Evolutionary conservation across 164 flowering plant species (phyloP).

Genomic region (Nymphaea thermarum): DNA sequence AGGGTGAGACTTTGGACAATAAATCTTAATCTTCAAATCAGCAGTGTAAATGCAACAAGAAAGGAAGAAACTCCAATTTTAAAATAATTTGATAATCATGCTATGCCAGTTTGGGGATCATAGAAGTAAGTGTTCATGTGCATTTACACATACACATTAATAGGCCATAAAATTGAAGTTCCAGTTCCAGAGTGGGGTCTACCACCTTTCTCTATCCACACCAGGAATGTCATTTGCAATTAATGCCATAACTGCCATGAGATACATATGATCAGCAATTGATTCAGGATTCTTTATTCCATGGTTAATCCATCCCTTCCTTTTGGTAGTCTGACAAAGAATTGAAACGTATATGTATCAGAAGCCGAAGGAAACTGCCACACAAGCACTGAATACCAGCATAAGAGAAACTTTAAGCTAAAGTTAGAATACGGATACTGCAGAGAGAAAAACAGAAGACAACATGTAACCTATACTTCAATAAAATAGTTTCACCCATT

Average conservation of each 20-base stretch:
- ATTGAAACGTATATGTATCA: background rate
- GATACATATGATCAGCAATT: slow-evolving; percentile 97
- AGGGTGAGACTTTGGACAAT: too few relatives aligned
- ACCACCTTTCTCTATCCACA: slow-evolving; percentile 78
- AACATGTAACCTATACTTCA: background rate
- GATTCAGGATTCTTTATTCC: slow-evolving; percentile 92
- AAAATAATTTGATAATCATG: background rate
- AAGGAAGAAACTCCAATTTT: background rate
- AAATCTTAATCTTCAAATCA: too few relatives aligned
- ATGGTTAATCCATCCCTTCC: slow-evolving; percentile 95
- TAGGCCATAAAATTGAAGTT: too few relatives aligned
- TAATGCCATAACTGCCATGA: slow-evolving; percentile 90
- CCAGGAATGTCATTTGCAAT: slow-evolving; percentile 76
- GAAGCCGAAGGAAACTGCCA: background rate
- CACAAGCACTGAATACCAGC: background rate
- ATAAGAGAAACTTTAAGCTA: background rate
- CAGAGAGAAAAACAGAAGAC: background rate
- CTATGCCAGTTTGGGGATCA: too few relatives aligned
- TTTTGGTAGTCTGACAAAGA: slow-evolving; percentile 55
- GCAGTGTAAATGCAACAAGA: too few relatives aligned
- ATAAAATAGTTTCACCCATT: background rate
- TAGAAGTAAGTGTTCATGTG: too few relatives aligned
- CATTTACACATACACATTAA: too few relatives aligned
- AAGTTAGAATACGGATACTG: background rate
- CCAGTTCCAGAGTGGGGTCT: background rate